Conservation (phyloP, 768 basidiomycete genomes). For the Hydnum rufescens region DNA sequence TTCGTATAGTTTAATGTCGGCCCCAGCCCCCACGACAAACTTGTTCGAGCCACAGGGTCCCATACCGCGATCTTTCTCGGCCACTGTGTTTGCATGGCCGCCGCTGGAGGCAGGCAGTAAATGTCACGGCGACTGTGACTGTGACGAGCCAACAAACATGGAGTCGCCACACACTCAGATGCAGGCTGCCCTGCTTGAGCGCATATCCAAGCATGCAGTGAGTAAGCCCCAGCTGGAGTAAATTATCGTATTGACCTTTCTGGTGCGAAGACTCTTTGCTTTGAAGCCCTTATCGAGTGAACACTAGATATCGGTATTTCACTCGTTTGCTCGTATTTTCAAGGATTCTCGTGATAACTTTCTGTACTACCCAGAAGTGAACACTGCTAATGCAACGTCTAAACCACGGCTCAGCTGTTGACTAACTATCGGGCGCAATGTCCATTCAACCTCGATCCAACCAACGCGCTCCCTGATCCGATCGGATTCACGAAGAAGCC, state of each 20-base stretch:
- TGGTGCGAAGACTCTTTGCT: conserved; percentile 59
- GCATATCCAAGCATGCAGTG: conserved; percentile 80
- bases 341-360: neutral
- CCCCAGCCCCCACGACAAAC: conserved; percentile 5
- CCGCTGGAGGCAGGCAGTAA: neutral
- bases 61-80: neutral
- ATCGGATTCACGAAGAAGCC: too few relatives aligned
- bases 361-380: conserved; percentile 46
- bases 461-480: conserved; percentile 9
- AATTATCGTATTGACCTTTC: neutral
- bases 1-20: conserved; percentile 8
- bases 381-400: conserved; percentile 56
- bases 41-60: conserved; percentile 6
- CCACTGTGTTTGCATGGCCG: neutral
- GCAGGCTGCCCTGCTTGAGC: conserved; percentile 74
- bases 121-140: neutral
- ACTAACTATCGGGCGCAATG: conserved; percentile 85
- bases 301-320: conserved; percentile 16
- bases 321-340: neutral
- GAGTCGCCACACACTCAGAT: conserved; percentile 91
- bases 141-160: conserved; percentile 27
- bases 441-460: conserved; percentile 69
- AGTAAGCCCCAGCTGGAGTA: conserved; percentile 15
- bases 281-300: conserved; percentile 73
- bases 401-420: conserved; percentile 63